Base-by-base conservation (phyloP, 1,139 yeast genomes). In the Kodamaea sp. region DNA sequence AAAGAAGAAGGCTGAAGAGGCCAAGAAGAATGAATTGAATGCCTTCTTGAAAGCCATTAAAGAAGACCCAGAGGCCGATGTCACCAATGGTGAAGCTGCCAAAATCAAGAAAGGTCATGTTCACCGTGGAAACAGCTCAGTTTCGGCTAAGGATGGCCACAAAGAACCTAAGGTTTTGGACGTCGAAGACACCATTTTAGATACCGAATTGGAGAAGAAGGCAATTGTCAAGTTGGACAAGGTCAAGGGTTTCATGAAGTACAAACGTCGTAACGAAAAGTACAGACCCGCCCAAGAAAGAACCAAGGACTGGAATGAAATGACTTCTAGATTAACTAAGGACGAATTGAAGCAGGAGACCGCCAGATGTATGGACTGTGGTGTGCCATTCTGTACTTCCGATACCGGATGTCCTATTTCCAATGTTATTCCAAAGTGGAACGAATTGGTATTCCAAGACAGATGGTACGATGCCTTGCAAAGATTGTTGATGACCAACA, bases 311-410 rank as follows among this genome's bases (percentile, higher is more conserved):
- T 92, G 97, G 97, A 79, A 83, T 48, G 98, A 92, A 67, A 76
- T 92, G 64, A 82, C 95, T 13, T 67, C 78, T 12, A 80, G 96
- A 44, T 74, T 92, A 49, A 72, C 89, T 42, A 84, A 85, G 63
- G 90, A 85, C 37, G 97, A 92, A 49, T 81, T 92, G 57, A 78
- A 82, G 58, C 76, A 76, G 57, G 97, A 92, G 69, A 87, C 97
- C 38, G 97, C 97, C n/a, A 80, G 98, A 65, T 92, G 98, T 76
- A 92, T 92, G 96, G 98, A 92, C 66, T 92, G 98, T 73, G 98
- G 98, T 70, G 95, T 92, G 53, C 98, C 98, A 42, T 92, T 90
- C 78, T 92, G 98, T 73, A 95, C 94, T 57, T 84, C 96, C 27
- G 97, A 92, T 62, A 85, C 96, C 31, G 98, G 98, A 43, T 92